Evolutionary conservation across 2,329 filamentous ascomycete genomes (phyloP).

Genomic region (Neonectria punicea): DNA sequence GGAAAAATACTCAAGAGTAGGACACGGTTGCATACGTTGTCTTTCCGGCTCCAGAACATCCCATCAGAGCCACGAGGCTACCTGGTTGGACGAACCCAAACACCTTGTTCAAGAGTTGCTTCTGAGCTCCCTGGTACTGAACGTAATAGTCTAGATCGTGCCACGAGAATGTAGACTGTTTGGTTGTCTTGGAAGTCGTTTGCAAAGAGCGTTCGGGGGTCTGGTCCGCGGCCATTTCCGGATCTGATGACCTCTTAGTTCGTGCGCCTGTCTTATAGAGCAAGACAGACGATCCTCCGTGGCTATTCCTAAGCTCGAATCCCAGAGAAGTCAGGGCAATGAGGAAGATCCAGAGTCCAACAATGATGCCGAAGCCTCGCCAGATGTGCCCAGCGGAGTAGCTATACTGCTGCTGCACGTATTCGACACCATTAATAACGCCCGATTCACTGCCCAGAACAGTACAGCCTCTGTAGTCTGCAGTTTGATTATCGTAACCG

Average conservation of each 20-base stretch:
- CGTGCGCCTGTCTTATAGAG: slow-evolving; percentile 22
- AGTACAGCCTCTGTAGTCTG: slow-evolving; percentile 60
- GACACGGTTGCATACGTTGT: slow-evolving; percentile 62
- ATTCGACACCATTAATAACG: slow-evolving; percentile 62
- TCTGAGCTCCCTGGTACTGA: slow-evolving; percentile 68
- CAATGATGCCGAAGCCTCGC: slow-evolving; percentile 79
- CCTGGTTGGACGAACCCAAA: slow-evolving; percentile 83
- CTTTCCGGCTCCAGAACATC: slow-evolving; percentile 83
- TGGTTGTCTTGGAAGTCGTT: slow-evolving; percentile 50
- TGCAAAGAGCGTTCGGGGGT: slow-evolving; percentile 3
- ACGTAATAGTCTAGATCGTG: slow-evolving; percentile 76
- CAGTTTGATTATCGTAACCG: slow-evolving; percentile 38
- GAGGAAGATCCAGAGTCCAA: slow-evolving; percentile 78
- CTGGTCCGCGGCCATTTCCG: slow-evolving; percentile 16
- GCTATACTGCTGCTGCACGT: slow-evolving; percentile 59
- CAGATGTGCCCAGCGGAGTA: slow-evolving; percentile 67
- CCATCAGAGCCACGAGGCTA: slow-evolving; percentile 82
- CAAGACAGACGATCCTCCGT: slow-evolving; percentile 26
- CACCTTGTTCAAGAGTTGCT: slow-evolving; percentile 69
- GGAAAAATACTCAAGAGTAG: not conserved
- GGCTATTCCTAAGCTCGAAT: slow-evolving; percentile 60
- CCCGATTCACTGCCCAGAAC: slow-evolving; percentile 55
- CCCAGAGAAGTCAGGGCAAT: slow-evolving; percentile 74
- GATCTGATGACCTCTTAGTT: slow-evolving; percentile 49
- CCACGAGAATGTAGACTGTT: slow-evolving; percentile 76